These are phyloP conservation scores for Puya raimondii DNA, from an alignment of 176 grass and related monocot genomes.

Conservation along the genomic window DNA sequence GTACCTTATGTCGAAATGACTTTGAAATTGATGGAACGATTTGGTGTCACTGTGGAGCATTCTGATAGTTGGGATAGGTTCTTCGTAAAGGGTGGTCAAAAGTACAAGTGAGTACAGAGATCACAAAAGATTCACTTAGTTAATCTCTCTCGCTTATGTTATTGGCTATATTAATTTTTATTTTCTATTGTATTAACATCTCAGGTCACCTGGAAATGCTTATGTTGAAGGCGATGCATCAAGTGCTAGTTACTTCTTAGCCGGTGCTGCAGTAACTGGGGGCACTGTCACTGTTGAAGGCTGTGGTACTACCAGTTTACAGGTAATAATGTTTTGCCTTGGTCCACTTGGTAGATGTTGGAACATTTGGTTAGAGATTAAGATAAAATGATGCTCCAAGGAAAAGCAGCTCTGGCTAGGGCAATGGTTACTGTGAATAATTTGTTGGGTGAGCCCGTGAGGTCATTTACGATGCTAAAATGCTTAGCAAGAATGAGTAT, in stretches of 20 bases:
- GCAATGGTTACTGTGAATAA: too few relatives aligned
- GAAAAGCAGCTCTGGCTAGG: too few relatives aligned
- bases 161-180: neutral
- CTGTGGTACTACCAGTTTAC: conserved; percentile 86
- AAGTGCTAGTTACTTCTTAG: conserved; percentile 98
- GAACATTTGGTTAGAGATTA: too few relatives aligned
- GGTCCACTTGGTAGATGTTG: too few relatives aligned
- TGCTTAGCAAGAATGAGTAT: too few relatives aligned
- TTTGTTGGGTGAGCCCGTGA: too few relatives aligned
- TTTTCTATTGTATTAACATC: conserved; percentile 1
- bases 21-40: conserved; percentile 90
- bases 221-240: conserved; percentile 99
- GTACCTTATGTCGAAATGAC: conserved; percentile 99
- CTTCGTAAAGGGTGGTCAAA: conserved; percentile 88
- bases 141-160: neutral
- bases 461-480: too few relatives aligned
- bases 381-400: too few relatives aligned
- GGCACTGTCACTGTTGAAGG: conserved; percentile 93
- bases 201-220: conserved; percentile 74
- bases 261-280: conserved; percentile 93
- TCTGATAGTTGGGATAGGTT: conserved; percentile 94
- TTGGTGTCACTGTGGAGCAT: conserved; percentile 74
- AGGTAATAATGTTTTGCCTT: conserved; percentile 35
- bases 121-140: neutral
- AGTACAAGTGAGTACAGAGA: conserved; percentile 56